Conservation (phyloP, 768 basidiomycete species). For the Pleurotus djamor region DNA sequence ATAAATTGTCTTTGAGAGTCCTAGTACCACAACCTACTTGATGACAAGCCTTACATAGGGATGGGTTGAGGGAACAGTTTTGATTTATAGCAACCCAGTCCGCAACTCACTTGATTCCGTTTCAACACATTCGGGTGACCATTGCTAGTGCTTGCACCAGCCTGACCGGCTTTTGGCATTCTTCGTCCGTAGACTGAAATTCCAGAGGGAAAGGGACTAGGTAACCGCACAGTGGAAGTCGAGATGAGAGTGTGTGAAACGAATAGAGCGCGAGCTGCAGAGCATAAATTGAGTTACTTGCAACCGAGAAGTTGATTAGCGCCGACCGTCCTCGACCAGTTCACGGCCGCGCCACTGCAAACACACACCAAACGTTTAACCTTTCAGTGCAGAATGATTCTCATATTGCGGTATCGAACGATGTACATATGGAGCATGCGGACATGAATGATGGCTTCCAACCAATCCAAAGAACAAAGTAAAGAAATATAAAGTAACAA, state of each 20-base stretch:
- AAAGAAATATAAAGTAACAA: not conserved
- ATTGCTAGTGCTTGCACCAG: constrained; percentile 18
- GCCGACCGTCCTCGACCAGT: not conserved
- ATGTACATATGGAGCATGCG: constrained; percentile 5
- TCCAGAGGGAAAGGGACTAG: not conserved
- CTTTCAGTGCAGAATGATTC: not conserved
- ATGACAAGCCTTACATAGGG: constrained; percentile 44
- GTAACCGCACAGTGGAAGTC: not conserved
- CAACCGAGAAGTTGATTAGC: not conserved
- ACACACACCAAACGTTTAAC: not conserved
- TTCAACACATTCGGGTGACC: constrained; percentile 48
- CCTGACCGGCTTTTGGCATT: constrained; percentile 37
- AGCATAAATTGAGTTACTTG: too few relatives aligned
- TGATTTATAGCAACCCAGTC: not conserved
- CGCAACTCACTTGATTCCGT: constrained; percentile 43
- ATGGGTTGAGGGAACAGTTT: not conserved
- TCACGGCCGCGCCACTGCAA: too few relatives aligned
- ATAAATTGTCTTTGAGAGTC: constrained; percentile 12
- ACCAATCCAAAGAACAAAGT: not conserved
- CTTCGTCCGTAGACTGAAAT: not conserved
- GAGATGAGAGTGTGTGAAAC: constrained; percentile 2
- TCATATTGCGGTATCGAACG: not conserved
- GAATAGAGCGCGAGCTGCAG: not conserved
- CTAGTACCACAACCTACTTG: constrained; percentile 32
- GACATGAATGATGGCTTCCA: not conserved